phyloP scores from a whole-genome alignment of 2,329 filamentous ascomycete species.

The Grosmannia serpens region DNA sequence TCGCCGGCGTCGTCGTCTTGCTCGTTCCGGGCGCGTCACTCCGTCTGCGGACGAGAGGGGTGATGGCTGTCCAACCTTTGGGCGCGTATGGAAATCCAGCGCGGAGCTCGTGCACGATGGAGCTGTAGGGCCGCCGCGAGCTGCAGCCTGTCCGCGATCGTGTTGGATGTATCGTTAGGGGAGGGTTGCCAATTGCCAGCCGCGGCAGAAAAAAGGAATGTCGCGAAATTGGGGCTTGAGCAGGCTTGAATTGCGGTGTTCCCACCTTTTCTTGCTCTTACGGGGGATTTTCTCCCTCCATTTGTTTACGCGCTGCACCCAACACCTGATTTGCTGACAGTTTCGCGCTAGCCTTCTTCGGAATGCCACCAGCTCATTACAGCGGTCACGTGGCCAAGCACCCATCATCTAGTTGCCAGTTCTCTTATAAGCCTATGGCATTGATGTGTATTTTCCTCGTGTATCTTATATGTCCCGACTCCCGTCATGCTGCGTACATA shows the following conservation, averaged over 20 bases:
- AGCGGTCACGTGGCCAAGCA: slow-evolving; percentile 1
- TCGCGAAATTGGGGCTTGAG: not conserved
- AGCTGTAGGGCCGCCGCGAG: too few relatives aligned
- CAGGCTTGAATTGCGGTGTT: not conserved
- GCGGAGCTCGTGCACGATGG: too few relatives aligned
- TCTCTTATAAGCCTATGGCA: too few relatives aligned
- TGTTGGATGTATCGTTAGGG: not conserved
- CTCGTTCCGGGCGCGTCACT: not conserved
- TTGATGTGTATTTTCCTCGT: not conserved
- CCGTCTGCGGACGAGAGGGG: not conserved
- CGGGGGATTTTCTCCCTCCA: slow-evolving; percentile 7
- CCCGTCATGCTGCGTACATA: not conserved
- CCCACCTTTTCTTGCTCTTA: not conserved
- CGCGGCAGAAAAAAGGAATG: not conserved
- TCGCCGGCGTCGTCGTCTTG: not conserved
- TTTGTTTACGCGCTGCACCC: slow-evolving; percentile 14
- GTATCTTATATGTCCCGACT: not conserved
- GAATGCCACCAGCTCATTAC: not conserved
- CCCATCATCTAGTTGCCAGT: not conserved
- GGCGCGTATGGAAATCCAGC: not conserved
- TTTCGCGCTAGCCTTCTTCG: slow-evolving; percentile 13
- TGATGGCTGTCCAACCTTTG: too few relatives aligned
- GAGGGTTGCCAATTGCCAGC: not conserved
- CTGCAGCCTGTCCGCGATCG: not conserved
- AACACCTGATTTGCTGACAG: slow-evolving; percentile 10